These are phyloP conservation scores for Diaporthe sp. DNA, from an alignment of 2,329 filamentous ascomycete species.

Conservation along the genomic window DNA sequence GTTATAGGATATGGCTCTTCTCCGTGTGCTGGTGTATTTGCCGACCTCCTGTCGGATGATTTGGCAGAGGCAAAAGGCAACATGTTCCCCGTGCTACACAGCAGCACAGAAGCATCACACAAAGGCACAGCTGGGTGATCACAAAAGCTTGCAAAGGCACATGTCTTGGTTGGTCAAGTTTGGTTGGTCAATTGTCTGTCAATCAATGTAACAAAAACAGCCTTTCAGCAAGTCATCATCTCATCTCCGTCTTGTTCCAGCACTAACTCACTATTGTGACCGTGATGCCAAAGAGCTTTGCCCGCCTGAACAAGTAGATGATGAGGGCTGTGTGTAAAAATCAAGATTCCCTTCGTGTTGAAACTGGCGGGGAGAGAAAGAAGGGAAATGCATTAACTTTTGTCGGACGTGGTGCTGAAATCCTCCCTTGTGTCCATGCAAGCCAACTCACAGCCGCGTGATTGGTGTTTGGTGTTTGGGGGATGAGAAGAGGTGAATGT, in stretches of 20 bases:
- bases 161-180: not conserved
- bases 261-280: not conserved
- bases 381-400: constrained; percentile 10
- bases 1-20: too few species aligned
- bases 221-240: not conserved
- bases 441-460: constrained; percentile 8
- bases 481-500: too few species aligned
- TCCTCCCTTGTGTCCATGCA: constrained; percentile 7
- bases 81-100: not conserved
- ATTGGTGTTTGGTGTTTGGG: not conserved
- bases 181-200: constrained; percentile 14
- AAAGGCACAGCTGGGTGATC: fast-evolving
- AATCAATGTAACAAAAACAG: not conserved
- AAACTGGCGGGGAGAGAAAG: not conserved
- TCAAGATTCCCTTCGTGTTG: not conserved
- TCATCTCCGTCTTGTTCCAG: not conserved
- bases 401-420: constrained; percentile 5
- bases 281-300: not conserved
- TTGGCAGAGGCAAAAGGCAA: not conserved
- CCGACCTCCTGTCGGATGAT: not conserved
- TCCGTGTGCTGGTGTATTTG: not conserved
- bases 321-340: constrained; percentile 4
- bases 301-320: not conserved
- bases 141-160: not conserved
- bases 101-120: not conserved